Evolutionary conservation across 805 yeast species (phyloP), one percentile per base, ranked within the genome.

Genomic region (Kodamaea jinghongensis): DNA sequence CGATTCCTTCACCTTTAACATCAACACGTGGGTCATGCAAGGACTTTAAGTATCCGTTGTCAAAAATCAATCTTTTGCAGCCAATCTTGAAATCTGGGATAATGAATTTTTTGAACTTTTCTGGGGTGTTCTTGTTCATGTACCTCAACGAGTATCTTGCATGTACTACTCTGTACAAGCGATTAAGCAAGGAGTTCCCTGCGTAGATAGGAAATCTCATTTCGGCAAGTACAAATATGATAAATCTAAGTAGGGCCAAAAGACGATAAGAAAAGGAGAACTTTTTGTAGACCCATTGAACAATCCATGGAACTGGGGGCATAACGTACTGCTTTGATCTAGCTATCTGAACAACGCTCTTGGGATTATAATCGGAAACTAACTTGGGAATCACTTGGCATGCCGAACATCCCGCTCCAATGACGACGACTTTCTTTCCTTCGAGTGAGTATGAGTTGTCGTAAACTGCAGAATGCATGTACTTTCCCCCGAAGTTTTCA

Each of bases 401-500:
- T 2, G 71, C 72, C 4, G 71, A 65, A 41, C 73, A 67, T 2
- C 73, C 73, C 47, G 65, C 65, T 11, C 73, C 73, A 20, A 67
- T 49, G 9, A 67, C 71, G 5, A 64, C 55, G 9, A 67, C 70
- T 9, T 58, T 53, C 42, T 67, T 67, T 25, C 50, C 56, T 39
- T 61, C 54, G 43, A 67, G 52, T 13, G 55, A 51, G 8, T 63
- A 63, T 8, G 47, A 37, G 43, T 66, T 64, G 39, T 65, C 57
- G 60, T 65, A 67, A 27, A 66, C 38, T 1, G 70, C 73, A 1
- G 71, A 65, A 42, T 67, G 73, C 66, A 67, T 60, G 46, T 61
- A 67, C 1, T 44, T 44, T 5, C 73, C 73, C 44, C 61, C 47
- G 49, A 63, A 67, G 13, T 50, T 45, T 17, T 61, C 65, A 14